Evolutionary conservation across 495 filamentous ascomycete species (phyloP).

Genomic region (Penicillium soppii): DNA sequence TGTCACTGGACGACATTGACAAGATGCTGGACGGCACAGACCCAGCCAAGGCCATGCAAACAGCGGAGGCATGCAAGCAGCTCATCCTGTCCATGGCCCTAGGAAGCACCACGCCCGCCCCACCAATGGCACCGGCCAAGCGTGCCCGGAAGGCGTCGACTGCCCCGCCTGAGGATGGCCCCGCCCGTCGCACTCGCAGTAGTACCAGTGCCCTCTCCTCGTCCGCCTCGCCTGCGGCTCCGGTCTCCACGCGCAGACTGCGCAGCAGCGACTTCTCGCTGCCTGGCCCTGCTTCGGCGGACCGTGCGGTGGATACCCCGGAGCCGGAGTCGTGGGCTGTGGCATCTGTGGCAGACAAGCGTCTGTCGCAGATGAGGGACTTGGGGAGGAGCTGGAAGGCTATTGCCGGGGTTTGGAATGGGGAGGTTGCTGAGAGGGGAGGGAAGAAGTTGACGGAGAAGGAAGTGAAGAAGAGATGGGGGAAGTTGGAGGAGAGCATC

Average conservation of each 20-base stretch:
- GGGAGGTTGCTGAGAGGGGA: background rate
- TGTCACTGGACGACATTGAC: background rate
- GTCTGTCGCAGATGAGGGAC: slow-evolving; percentile 1
- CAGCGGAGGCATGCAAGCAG: too few relatives aligned
- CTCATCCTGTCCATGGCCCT: too few relatives aligned
- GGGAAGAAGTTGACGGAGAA: background rate
- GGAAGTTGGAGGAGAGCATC: background rate
- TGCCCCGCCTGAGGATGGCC: too few relatives aligned
- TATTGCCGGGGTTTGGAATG: background rate
- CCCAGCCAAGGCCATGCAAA: background rate
- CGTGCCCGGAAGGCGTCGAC: too few relatives aligned
- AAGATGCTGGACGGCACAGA: background rate
- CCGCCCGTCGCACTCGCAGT: background rate
- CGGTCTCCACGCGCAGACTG: background rate
- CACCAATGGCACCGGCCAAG: too few relatives aligned
- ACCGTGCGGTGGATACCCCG: background rate
- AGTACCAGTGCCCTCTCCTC: background rate
- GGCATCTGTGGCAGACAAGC: background rate
- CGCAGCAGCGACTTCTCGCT: background rate
- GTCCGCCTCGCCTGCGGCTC: background rate
- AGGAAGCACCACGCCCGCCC: too few relatives aligned
- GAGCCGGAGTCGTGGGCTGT: background rate
- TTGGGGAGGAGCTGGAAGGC: background rate
- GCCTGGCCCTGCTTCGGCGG: background rate
- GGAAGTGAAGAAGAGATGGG: background rate